Evolutionary conservation across 2,329 filamentous ascomycete genomes (phyloP).

Genomic region (Fusarium illudens): DNA sequence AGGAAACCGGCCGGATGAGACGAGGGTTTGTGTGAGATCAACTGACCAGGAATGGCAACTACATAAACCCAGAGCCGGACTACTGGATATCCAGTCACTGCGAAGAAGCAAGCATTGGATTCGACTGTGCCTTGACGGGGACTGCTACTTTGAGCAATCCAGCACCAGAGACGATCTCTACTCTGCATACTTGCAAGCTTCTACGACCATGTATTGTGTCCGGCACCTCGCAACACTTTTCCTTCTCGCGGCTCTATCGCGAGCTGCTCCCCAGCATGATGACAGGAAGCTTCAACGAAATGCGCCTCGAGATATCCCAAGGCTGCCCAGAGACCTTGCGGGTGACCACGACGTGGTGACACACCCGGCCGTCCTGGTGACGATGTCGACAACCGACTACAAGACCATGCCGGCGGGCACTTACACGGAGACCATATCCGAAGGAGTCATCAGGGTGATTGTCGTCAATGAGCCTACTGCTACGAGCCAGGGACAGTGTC

Average conservation of each 20-base stretch:
- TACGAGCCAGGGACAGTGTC: conserved; percentile 14
- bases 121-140: background rate
- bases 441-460: conserved; percentile 29
- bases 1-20: background rate
- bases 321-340: background rate
- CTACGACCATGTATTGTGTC: background rate
- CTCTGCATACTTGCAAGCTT: background rate
- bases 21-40: conserved; percentile 8
- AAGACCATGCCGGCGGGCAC: conserved; percentile 39
- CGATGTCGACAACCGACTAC: conserved; percentile 30
- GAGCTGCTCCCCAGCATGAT: conserved; percentile 1
- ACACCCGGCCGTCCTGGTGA: background rate
- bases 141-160: background rate
- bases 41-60: conserved; percentile 10
- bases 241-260: background rate
- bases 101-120: background rate
- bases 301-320: background rate
- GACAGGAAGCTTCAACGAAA: background rate
- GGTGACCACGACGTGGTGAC: background rate
- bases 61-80: conserved; percentile 27
- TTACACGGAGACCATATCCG: conserved; percentile 34
- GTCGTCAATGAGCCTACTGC: conserved; percentile 27
- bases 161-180: background rate
- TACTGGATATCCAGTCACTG: background rate
- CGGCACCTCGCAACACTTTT: background rate